Percentiles rank a stretch among this genome's conserved stretches.
Evolutionary conservation across 2,329 filamentous ascomycete genomes (phyloP).

Genomic region (Stylonectria norvegica): DNA sequence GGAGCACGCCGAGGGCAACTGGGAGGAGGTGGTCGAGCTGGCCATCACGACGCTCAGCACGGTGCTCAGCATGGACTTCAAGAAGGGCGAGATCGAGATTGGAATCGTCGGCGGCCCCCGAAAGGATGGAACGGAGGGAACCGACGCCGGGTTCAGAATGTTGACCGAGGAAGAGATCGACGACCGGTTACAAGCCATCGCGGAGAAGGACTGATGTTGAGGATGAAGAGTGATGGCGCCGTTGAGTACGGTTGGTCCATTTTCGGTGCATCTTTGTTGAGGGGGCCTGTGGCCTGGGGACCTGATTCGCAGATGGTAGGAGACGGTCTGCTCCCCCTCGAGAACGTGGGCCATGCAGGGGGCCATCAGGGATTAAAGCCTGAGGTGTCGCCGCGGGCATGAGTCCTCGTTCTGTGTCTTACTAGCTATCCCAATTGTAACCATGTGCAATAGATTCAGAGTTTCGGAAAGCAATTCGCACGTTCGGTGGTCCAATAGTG

Average conservation of each 20-base stretch:
- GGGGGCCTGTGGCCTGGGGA: slow-evolving; percentile 4
- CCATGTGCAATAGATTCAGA: slow-evolving; percentile 28
- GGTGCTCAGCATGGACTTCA: slow-evolving; percentile 97
- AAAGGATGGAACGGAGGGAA: slow-evolving; percentile 77
- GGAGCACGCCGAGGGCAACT: slow-evolving; percentile 84
- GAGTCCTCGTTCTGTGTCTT: slow-evolving; percentile 21
- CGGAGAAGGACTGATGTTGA: slow-evolving; percentile 92
- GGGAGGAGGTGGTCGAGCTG: slow-evolving; percentile 97
- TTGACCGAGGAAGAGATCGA: slow-evolving; percentile 98
- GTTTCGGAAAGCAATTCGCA: slow-evolving; percentile 21
- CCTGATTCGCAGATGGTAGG: slow-evolving; percentile 19
- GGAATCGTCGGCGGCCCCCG: slow-evolving; percentile 90
- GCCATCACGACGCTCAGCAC: slow-evolving; percentile 94
- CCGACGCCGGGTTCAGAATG: slow-evolving; percentile 74
- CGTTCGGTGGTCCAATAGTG: slow-evolving; percentile 27
- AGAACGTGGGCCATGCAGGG: slow-evolving; percentile 24
- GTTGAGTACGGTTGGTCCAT: slow-evolving; percentile 10
- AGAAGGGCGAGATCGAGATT: slow-evolving; percentile 98
- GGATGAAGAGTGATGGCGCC: slow-evolving; percentile 17
- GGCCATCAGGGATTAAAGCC: slow-evolving; percentile 18
- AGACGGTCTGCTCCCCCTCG: slow-evolving; percentile 17
- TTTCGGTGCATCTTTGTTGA: slow-evolving; percentile 10
- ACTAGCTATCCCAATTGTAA: slow-evolving; percentile 24
- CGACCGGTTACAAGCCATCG: slow-evolving; percentile 94
- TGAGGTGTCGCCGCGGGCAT: slow-evolving; percentile 15